These are phyloP conservation scores for Zhuliangozyma parablackwelliae DNA, from an alignment of 1,139 yeast species.

Conservation along the genomic window DNA sequence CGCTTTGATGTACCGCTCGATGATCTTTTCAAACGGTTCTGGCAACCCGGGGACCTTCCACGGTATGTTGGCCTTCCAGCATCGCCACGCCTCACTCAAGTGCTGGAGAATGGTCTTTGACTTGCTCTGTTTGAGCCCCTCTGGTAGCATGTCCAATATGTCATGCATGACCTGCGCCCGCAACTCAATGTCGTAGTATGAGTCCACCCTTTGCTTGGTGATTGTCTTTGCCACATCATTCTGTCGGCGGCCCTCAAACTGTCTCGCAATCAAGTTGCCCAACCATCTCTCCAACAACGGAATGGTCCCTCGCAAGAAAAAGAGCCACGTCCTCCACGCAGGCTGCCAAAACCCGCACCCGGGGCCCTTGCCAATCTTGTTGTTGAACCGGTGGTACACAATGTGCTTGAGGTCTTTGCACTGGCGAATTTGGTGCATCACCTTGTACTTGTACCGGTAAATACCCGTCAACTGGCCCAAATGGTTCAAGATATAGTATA, in stretches of 20 bases:
- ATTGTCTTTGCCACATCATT: conserved; percentile 91
- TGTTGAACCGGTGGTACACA: conserved; percentile 77
- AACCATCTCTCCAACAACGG: conserved; percentile 94
- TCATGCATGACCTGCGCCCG: conserved; percentile 95
- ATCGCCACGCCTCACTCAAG: conserved; percentile 97
- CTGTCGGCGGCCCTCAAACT: conserved; percentile 91
- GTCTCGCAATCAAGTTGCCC: conserved; percentile 85
- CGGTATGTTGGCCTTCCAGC: conserved; percentile 98
- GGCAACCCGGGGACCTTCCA: conserved; percentile 99
- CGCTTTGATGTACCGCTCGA: conserved; percentile 85
- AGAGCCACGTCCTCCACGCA: conserved; percentile 96
- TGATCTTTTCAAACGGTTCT: conserved; percentile 79
- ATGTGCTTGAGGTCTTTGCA: conserved; percentile 94
- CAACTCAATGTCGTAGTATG: conserved; percentile 88
- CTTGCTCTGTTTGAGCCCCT: conserved; percentile 83
- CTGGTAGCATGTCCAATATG: conserved; percentile 95
- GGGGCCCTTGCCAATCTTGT: conserved; percentile 89
- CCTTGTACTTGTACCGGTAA: conserved; percentile 92
- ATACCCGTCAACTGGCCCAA: conserved; percentile 95
- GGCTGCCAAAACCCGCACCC: conserved; percentile 99
- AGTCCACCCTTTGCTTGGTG: conserved; percentile 92
- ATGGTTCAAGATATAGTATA: conserved; percentile 85
- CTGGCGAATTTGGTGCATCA: conserved; percentile 96
- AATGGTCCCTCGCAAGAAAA: conserved; percentile 86
- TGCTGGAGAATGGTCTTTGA: conserved; percentile 89